Evolutionary conservation across 2,329 filamentous ascomycete species (phyloP), one percentile per base, ranked within the genome.

Genomic region (Paecilomyces variotii): DNA sequence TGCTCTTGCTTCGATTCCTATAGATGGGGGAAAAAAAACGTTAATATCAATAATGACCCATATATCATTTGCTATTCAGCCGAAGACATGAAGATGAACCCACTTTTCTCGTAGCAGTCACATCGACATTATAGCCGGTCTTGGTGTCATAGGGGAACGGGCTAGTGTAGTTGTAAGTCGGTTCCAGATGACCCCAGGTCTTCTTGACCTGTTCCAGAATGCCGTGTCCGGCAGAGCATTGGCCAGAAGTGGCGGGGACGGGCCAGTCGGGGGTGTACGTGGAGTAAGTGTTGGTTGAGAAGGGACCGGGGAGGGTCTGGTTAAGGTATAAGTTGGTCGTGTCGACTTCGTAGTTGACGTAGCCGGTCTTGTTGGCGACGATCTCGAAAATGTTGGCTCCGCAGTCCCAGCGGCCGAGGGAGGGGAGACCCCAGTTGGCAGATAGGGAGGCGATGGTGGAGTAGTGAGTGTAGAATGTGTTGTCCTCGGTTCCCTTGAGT

Each of bases 381-480:
- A 83, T 59, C 28, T 80, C 66, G 70, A 84, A 86, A n/a, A 90
- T 82, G 68, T 90, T 90, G 68, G 87, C 87, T 55, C 85, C 86
- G 14, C 87, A 86, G 66, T 90, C 87, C 79, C 82, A 89, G 60
- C 87, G 84, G 10, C 87, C 87, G 2, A 90, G 84, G 0, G 85
- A 87, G 61, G 83, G 81, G 7, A 90, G 81, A 62, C 78, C 80
- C 86, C 87, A 90, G 79, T 90, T 90, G 59, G 85, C 85, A 58
- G 82, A 75, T 9, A 87, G 82, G 19, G 86, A 85, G n/a, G 87
- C 76, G 62, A 90, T 80, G 64, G 83, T 79, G 7, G 83, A 87
- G 78, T 89, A 90, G 76, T 90, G 87, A 71, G 86, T 86, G 77
- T 90, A 90, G 73, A 84, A 92, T 68, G 78, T 83, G 65, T 76